Evolutionary conservation across 768 basidiomycete genomes (phyloP), one percentile per base, ranked within the genome.

Genomic region (Mycena epipterygia): DNA sequence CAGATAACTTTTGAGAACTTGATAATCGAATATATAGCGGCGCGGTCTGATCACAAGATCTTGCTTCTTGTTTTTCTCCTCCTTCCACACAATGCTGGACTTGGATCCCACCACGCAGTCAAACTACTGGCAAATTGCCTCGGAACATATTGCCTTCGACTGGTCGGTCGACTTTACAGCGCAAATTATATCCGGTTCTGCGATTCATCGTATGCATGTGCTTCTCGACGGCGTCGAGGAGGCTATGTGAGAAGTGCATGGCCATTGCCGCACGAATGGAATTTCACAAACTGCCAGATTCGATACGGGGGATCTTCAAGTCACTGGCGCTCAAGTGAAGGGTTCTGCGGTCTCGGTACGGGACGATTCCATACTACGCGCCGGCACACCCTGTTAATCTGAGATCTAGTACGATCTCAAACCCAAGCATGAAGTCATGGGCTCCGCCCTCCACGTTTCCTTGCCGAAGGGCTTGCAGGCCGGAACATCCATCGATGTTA

Each of bases 101-200:
- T 44, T 58, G 25, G 93, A 95, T 76, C 91, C 90, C n/a, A 90
- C 93, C 0, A 92, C 93, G 0, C 93, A 95, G 75, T 89, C 95
- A 27, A 98, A 98, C 82, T 95, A 94, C 79, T 79, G 82, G 16
- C 82, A 91, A 56, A 86, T 96, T 72, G 79, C 84, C 3, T 90
- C 93, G 0, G 85, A 88, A 39, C 90, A 95, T 77, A 81, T 96
- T 21, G 80, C 87, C 25, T 89, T 98, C 59, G 87, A 93, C 72
- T 97, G 95, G 96, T 82, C 76, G 0, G 82, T 98, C 72, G 91
- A 98, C 81, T 98, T 95, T 78, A 75, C 84, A 0, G 77, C 84
- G 6, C 80, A 91, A 74, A 81, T 86, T 59, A 82, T 97, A 71
- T 78, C 81, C 32, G 96, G 97, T 0, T 85, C 87, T n/a, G 94